Evolutionary conservation across 805 yeast genomes (phyloP).

Genomic region (Saturnispora zaruensis): DNA sequence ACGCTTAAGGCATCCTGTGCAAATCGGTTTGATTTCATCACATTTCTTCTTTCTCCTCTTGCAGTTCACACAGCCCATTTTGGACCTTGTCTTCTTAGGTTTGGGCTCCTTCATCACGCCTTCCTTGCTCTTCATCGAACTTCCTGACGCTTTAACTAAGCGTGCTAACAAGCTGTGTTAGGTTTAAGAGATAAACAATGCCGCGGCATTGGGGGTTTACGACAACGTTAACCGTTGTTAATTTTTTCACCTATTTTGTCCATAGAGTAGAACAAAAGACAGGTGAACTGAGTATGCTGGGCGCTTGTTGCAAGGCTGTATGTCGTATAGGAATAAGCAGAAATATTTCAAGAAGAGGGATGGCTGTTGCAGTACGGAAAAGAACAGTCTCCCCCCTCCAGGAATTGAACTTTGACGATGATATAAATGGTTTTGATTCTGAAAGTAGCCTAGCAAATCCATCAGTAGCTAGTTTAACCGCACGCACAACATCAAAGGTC

Average conservation of each 20-base stretch:
- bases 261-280: background rate
- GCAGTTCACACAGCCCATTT: constrained; percentile 24
- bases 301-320: background rate
- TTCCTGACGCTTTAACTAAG: background rate
- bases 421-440: background rate
- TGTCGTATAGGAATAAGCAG: background rate
- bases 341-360: background rate
- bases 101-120: background rate
- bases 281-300: background rate
- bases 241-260: background rate
- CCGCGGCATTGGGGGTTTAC: background rate
- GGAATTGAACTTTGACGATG: constrained; percentile 4
- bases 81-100: constrained; percentile 15
- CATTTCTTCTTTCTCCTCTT: constrained; percentile 26
- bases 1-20: constrained; percentile 23
- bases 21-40: constrained; percentile 23
- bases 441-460: background rate
- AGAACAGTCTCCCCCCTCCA: background rate
- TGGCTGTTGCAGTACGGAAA: background rate
- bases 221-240: background rate
- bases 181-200: background rate
- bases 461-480: background rate
- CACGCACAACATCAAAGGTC: background rate
- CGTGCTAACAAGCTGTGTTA: background rate
- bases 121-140: background rate